Conservation (phyloP, 2,329 filamentous ascomycete genomes). For the Diaporthe vexans region DNA sequence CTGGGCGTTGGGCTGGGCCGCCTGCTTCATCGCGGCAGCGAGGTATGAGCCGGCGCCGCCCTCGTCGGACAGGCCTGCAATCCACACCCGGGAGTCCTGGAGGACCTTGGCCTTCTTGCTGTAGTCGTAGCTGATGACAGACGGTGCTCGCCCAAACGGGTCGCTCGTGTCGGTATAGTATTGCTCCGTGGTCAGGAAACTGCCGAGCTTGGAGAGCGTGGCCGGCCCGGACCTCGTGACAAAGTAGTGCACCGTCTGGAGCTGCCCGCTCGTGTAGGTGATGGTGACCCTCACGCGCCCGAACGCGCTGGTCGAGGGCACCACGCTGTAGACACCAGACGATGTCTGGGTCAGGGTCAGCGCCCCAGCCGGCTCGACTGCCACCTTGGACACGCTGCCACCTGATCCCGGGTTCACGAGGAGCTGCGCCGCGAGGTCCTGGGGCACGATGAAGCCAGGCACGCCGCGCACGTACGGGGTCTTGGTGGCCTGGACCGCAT, state of each 20-base stretch:
- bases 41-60: conserved; percentile 70
- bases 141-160: conserved; percentile 67
- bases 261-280: conserved; percentile 60
- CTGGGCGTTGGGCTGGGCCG: conserved; percentile 60
- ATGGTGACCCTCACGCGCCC: conserved; percentile 64
- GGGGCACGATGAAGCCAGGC: conserved; percentile 68
- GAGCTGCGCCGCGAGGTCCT: conserved; percentile 60
- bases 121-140: conserved; percentile 70
- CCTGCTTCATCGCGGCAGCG: conserved; percentile 68
- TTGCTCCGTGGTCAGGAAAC: conserved; percentile 67
- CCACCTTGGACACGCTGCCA: conserved; percentile 56
- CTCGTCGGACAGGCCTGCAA: conserved; percentile 72
- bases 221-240: conserved; percentile 63
- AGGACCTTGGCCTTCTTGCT: conserved; percentile 58
- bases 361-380: conserved; percentile 54
- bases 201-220: conserved; percentile 61
- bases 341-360: conserved; percentile 52
- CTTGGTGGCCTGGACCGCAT: conserved; percentile 57
- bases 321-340: conserved; percentile 56
- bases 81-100: conserved; percentile 67
- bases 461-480: conserved; percentile 65
- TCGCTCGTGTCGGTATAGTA: conserved; percentile 66
- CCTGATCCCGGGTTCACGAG: conserved; percentile 57
- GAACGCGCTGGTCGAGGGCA: conserved; percentile 59
- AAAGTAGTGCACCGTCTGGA: conserved; percentile 70